A percentile compares a stretch with the other conserved stretches of the same genome.
phyloP scores from a whole-genome alignment of 768 basidiomycete genomes.

The Phaffia australis region DNA sequence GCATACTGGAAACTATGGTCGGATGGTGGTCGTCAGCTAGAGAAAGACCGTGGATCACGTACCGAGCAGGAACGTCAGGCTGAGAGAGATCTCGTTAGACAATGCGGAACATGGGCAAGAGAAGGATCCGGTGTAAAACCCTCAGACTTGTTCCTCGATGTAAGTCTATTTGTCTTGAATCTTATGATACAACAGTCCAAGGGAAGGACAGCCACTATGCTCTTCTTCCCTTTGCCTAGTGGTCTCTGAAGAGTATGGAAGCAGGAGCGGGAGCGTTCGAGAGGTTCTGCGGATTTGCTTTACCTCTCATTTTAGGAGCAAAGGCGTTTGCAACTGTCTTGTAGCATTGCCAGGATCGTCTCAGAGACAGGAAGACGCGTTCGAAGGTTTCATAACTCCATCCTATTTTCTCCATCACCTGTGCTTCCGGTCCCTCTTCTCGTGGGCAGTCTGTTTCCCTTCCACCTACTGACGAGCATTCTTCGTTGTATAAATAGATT shows the following conservation, averaged over 20 bases:
- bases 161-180: slow-evolving; percentile 7
- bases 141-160: slow-evolving; percentile 21
- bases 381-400: not conserved
- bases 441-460: not conserved
- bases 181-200: too few relatives aligned
- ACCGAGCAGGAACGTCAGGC: not conserved
- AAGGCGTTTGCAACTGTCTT: too few relatives aligned
- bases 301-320: too few relatives aligned
- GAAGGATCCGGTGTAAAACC: slow-evolving; percentile 1
- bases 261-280: not conserved
- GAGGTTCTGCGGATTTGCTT: not conserved
- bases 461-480: not conserved
- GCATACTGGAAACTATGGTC: slow-evolving; percentile 10
- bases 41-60: slow-evolving; percentile 11
- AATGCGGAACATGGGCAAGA: slow-evolving; percentile 14
- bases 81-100: slow-evolving; percentile 12
- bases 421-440: not conserved
- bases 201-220: not conserved
- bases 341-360: not conserved
- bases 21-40: slow-evolving; percentile 20
- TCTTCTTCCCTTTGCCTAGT: too few relatives aligned
- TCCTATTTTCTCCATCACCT: not conserved
- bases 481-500: slow-evolving; percentile 41
- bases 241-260: not conserved
- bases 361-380: not conserved